Evolutionary conservation across 192 early-diverging fungal genomes (phyloP).

Genomic region (Thoreauomyces humboldtii): DNA sequence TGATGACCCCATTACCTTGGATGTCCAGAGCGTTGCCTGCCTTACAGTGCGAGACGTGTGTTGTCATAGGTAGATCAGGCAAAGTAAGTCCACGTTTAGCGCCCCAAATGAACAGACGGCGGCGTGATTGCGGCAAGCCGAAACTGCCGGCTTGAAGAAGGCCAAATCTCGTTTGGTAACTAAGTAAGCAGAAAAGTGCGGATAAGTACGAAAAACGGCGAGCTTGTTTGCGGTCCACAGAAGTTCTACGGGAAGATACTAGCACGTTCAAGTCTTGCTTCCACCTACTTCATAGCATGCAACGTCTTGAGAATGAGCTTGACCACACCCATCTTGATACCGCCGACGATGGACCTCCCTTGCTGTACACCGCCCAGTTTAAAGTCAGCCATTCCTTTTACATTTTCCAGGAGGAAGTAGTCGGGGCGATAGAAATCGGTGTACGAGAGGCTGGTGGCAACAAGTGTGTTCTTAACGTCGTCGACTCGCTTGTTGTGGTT

Average conservation of each 20-base stretch:
- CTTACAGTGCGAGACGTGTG: slow-evolving; percentile 49
- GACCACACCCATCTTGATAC: slow-evolving; percentile 60
- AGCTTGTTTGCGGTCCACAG: not conserved
- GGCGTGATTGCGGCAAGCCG: slow-evolving; percentile 63
- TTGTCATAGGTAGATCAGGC: slow-evolving; percentile 58
- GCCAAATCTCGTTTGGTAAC: slow-evolving; percentile 61
- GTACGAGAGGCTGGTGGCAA: slow-evolving; percentile 63
- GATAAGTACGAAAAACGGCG: not conserved
- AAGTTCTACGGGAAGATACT: not conserved
- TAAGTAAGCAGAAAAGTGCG: slow-evolving; percentile 1
- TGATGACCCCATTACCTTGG: too few relatives aligned
- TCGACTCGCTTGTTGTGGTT: slow-evolving; percentile 61
- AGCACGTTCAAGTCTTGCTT: not conserved
- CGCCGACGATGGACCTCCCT: slow-evolving; percentile 50
- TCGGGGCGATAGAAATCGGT: slow-evolving; percentile 68
- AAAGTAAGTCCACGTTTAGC: slow-evolving; percentile 51
- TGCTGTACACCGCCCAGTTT: slow-evolving; percentile 58
- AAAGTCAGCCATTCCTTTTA: slow-evolving; percentile 57
- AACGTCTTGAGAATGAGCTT: slow-evolving; percentile 66
- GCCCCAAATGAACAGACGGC: slow-evolving; percentile 67
- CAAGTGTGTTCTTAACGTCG: slow-evolving; percentile 65
- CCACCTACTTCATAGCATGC: slow-evolving; percentile 55
- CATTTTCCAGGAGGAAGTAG: slow-evolving; percentile 71
- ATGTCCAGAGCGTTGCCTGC: slow-evolving; percentile 40
- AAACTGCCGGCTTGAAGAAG: slow-evolving; percentile 65